These are phyloP conservation scores for Cochlearia excelsa DNA, from an alignment of 345 rosid species.

Conservation along the genomic window DNA sequence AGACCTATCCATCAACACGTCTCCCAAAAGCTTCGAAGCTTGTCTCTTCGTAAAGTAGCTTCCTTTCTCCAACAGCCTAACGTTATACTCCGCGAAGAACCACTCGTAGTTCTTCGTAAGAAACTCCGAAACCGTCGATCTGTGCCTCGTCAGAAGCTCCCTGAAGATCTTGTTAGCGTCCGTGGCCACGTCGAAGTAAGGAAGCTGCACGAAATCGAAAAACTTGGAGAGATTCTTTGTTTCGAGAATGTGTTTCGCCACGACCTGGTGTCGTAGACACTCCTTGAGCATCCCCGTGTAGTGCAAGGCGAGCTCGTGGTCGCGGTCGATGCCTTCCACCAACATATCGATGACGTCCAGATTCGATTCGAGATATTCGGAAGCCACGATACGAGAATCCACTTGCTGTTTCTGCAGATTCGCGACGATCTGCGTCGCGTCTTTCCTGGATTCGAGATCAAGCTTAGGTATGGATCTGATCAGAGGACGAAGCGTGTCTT, in stretches of 20 bases:
- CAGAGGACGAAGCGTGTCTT: slow-evolving; percentile 68
- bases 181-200: slow-evolving; percentile 84
- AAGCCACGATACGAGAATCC: slow-evolving; percentile 69
- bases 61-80: slow-evolving; percentile 74
- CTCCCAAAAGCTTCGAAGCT: slow-evolving; percentile 79
- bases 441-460: slow-evolving; percentile 85
- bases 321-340: slow-evolving; percentile 48
- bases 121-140: slow-evolving; percentile 86
- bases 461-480: slow-evolving; percentile 69
- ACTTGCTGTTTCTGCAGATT: slow-evolving; percentile 94
- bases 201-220: slow-evolving; percentile 82
- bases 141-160: slow-evolving; percentile 90
- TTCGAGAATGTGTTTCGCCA: slow-evolving; percentile 80
- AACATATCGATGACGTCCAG: slow-evolving; percentile 70
- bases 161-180: slow-evolving; percentile 91
- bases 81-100: slow-evolving; percentile 80
- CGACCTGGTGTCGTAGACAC: slow-evolving; percentile 88
- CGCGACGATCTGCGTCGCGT: slow-evolving; percentile 93
- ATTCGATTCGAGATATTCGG: slow-evolving; percentile 80
- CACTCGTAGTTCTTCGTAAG: slow-evolving; percentile 85
- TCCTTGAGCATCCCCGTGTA: slow-evolving; percentile 95
- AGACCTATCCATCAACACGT: slow-evolving; percentile 85
- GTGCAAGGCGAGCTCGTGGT: slow-evolving; percentile 76
- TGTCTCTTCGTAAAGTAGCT: slow-evolving; percentile 90
- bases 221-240: slow-evolving; percentile 68